These are phyloP conservation scores for Diaporthe sp. DNA, from an alignment of 2,329 filamentous ascomycete genomes.

Conservation along the genomic window DNA sequence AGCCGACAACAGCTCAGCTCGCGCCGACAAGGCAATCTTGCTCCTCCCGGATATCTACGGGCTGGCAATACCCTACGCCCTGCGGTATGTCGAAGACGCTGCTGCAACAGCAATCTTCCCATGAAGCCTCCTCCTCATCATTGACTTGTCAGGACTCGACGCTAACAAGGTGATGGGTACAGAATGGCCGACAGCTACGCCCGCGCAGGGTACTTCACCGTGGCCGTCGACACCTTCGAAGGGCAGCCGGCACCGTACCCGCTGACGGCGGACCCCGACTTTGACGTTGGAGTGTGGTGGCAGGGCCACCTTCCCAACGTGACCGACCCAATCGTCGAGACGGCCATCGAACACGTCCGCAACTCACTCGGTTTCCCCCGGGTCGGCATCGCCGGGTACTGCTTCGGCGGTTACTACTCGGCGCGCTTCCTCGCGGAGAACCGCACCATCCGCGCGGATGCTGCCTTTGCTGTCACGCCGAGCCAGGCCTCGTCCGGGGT, in stretches of 20 bases:
- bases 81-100: background rate
- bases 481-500: conserved; percentile 47
- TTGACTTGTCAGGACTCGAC: background rate
- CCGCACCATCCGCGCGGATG: conserved; percentile 64
- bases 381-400: conserved; percentile 72
- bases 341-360: conserved; percentile 59
- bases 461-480: conserved; percentile 74
- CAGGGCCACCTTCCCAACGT: conserved; percentile 53
- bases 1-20: background rate
- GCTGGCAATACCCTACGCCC: background rate
- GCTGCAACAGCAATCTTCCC: background rate
- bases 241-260: conserved; percentile 64
- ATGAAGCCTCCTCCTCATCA: background rate
- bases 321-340: conserved; percentile 62
- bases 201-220: conserved; percentile 73
- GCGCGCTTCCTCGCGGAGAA: conserved; percentile 62
- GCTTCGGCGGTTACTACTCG: conserved; percentile 72
- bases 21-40: background rate
- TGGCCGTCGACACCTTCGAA: conserved; percentile 76
- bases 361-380: conserved; percentile 61
- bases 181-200: conserved; percentile 75
- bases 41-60: background rate
- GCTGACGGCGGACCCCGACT: conserved; percentile 50
- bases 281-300: conserved; percentile 57
- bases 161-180: conserved; percentile 2